phyloP scores from a whole-genome alignment of 305 asterid genomes.

The Fraxinus baroniana region DNA sequence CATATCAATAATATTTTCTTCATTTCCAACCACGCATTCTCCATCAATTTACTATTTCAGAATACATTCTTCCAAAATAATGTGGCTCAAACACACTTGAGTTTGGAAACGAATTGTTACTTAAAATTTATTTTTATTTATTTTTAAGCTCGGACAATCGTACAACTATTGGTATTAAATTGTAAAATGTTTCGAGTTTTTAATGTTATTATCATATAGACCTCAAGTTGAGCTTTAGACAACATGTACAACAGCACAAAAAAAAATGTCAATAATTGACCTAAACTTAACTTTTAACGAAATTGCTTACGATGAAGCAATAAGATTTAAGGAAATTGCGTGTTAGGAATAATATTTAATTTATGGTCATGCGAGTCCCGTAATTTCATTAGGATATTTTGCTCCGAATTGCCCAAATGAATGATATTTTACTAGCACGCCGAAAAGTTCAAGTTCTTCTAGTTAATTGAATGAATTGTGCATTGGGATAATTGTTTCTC shows the following conservation, averaged over 20 bases:
- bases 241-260: background rate
- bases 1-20: too few species aligned
- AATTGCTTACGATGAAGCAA: background rate
- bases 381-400: too few species aligned
- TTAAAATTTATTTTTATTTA: too few species aligned
- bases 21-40: too few species aligned
- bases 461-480: constrained; percentile 27
- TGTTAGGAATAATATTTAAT: too few species aligned
- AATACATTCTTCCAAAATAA: too few species aligned
- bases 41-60: too few species aligned
- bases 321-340: too few species aligned
- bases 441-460: constrained; percentile 59
- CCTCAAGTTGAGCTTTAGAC: background rate
- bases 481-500: too few species aligned
- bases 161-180: background rate
- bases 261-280: background rate
- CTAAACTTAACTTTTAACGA: background rate
- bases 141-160: background rate
- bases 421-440: constrained; percentile 45
- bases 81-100: too few species aligned
- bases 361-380: too few species aligned
- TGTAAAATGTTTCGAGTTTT: too few species aligned
- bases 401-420: constrained; percentile 53
- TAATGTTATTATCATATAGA: background rate
- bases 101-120: background rate